Evolutionary conservation across 768 basidiomycete genomes (phyloP).

Genomic region (Leccinum rimulosum): DNA sequence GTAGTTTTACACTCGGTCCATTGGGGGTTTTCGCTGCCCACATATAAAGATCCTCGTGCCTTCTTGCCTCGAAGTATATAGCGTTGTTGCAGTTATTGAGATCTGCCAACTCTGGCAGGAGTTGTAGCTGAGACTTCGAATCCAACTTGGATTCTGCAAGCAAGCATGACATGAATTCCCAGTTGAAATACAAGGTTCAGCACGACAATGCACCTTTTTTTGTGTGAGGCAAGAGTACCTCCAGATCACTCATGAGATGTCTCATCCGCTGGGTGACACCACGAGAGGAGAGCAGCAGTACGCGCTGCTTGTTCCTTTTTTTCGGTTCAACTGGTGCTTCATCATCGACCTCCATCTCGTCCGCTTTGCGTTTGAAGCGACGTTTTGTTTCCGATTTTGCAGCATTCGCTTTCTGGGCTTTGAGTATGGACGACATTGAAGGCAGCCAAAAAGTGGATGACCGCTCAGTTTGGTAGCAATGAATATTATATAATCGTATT

Average conservation of each 20-base stretch:
- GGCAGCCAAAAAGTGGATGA: background rate
- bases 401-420: constrained; percentile 58
- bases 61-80: constrained; percentile 93
- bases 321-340: constrained; percentile 41
- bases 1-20: constrained; percentile 95
- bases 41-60: constrained; percentile 93
- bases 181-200: background rate
- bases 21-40: constrained; percentile 98
- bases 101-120: constrained; percentile 95
- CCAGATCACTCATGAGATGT: constrained; percentile 94
- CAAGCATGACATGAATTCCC: background rate
- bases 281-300: constrained; percentile 86
- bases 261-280: constrained; percentile 96
- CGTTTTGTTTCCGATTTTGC: constrained; percentile 41
- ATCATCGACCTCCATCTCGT: constrained; percentile 58
- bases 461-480: background rate
- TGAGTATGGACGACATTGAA: constrained; percentile 63
- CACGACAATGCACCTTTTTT: constrained; percentile 79
- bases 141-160: constrained; percentile 90
- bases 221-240: constrained; percentile 85
- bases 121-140: constrained; percentile 89
- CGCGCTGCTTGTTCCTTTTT: constrained; percentile 92
- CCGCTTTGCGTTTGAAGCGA: constrained; percentile 63
- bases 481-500: constrained; percentile 27
- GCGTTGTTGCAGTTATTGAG: constrained; percentile 97